phyloP scores from a whole-genome alignment of 345 rosid species.

The Ceriops tagal region DNA sequence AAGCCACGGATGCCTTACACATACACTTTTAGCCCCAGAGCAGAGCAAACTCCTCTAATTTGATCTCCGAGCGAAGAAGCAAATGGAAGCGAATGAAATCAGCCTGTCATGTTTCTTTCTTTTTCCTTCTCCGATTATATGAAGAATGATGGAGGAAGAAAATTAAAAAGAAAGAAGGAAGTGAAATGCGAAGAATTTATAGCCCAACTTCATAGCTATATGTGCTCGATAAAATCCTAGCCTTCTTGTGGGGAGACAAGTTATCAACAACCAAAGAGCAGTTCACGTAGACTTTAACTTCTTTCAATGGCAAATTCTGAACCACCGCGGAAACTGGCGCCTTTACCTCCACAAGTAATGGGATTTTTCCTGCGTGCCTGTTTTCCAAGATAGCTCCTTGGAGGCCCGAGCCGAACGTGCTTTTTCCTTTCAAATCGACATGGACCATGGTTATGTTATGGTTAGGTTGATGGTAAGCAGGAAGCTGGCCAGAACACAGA shows the following conservation, averaged over 20 bases:
- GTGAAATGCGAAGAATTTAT: not conserved
- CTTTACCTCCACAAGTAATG: slow-evolving; percentile 35
- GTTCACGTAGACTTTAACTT: slow-evolving; percentile 30
- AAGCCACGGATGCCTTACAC: slow-evolving; percentile 2
- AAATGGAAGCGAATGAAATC: not conserved
- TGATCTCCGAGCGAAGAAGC: slow-evolving; percentile 2
- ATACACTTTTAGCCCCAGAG: no score
- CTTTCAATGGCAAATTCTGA: slow-evolving; percentile 23
- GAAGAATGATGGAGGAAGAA: not conserved
- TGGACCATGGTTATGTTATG: slow-evolving; percentile 28
- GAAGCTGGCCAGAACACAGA: slow-evolving; percentile 45
- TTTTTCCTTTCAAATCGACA: slow-evolving; percentile 37
- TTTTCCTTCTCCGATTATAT: not conserved
- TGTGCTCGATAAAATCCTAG: slow-evolving; percentile 26
- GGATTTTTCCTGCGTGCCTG: slow-evolving; percentile 35
- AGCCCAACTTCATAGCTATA: slow-evolving; percentile 25
- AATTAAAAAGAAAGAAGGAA: not conserved
- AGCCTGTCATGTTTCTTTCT: not conserved
- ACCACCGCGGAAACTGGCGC: slow-evolving; percentile 38
- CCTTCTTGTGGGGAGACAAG: slow-evolving; percentile 30
- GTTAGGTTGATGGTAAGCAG: slow-evolving; percentile 39
- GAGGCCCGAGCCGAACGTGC: slow-evolving; percentile 33
- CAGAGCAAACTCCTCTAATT: not conserved
- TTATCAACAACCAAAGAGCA: slow-evolving; percentile 47
- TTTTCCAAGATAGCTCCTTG: slow-evolving; percentile 34